Percentiles rank a stretch among this genome's conserved stretches.
Evolutionary conservation across 2,329 filamentous ascomycete genomes (phyloP).

Genomic region (Coccinonectria pachysandricola): DNA sequence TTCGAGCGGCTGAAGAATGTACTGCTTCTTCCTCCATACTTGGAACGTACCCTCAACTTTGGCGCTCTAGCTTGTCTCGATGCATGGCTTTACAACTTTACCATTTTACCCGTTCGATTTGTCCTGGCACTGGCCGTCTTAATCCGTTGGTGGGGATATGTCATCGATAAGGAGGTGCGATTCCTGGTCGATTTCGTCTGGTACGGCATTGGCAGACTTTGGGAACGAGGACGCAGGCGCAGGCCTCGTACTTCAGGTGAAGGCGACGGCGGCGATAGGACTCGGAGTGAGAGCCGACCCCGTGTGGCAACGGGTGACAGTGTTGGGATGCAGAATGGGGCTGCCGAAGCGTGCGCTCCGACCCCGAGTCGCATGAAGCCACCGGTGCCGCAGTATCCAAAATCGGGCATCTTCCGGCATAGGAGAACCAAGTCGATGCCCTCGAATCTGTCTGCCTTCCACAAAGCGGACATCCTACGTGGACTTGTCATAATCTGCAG

Average conservation of each 20-base stretch:
- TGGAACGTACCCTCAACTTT: slow-evolving; percentile 80
- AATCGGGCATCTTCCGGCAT: slow-evolving; percentile 40
- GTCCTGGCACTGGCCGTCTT: slow-evolving; percentile 69
- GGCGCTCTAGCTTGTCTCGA: slow-evolving; percentile 87
- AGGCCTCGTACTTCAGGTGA: slow-evolving; percentile 26
- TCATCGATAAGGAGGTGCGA: slow-evolving; percentile 58
- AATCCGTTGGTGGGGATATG: slow-evolving; percentile 64
- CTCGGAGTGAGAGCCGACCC: slow-evolving; percentile 29
- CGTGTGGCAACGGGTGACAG: slow-evolving; percentile 16
- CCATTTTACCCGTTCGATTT: slow-evolving; percentile 85
- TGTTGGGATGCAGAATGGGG: slow-evolving; percentile 4
- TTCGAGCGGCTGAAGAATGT: slow-evolving; percentile 89
- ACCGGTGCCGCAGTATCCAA: slow-evolving; percentile 8
- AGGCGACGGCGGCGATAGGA: slow-evolving; percentile 28
- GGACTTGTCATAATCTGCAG: slow-evolving; percentile 80
- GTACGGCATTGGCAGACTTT: slow-evolving; percentile 68
- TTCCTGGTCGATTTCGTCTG: slow-evolving; percentile 72
- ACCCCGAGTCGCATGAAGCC: slow-evolving; percentile 8
- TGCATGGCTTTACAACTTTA: slow-evolving; percentile 94
- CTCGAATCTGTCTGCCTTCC: slow-evolving; percentile 72
- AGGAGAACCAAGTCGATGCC: slow-evolving; percentile 74
- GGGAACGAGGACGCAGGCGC: slow-evolving; percentile 46
- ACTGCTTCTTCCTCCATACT: slow-evolving; percentile 64
- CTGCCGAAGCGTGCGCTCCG: slow-evolving; percentile 5
- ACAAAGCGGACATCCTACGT: slow-evolving; percentile 93